Percentiles rank a stretch among this genome's conserved stretches.
Evolutionary conservation across 2,329 filamentous ascomycete genomes (phyloP).

Genomic region (Chaetomiaceae sp.): DNA sequence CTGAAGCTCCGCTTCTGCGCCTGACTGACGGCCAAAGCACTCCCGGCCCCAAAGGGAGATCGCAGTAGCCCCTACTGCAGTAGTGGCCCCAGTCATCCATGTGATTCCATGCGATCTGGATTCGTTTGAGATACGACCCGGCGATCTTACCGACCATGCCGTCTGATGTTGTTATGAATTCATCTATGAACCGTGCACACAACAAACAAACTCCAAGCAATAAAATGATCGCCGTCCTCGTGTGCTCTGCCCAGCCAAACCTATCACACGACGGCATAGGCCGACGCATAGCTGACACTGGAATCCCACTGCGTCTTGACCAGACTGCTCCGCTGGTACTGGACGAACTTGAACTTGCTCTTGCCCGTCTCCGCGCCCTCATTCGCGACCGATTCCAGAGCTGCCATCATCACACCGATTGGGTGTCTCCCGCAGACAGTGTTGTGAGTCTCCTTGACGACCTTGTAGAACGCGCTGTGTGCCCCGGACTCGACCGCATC

Average conservation of each 20-base stretch:
- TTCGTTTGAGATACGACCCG: neutral
- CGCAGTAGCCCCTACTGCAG: no score
- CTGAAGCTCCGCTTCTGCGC: no score
- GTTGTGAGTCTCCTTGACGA: conserved; percentile 69
- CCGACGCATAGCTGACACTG: conserved; percentile 93
- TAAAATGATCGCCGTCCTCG: neutral
- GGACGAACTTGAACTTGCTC: conserved; percentile 68
- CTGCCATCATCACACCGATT: conserved; percentile 89
- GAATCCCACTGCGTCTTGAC: conserved; percentile 64
- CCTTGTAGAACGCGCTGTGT: conserved; percentile 65
- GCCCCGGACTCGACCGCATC: conserved; percentile 73
- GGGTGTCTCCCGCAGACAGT: conserved; percentile 94
- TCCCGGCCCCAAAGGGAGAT: no score
- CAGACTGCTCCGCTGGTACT: conserved; percentile 82
- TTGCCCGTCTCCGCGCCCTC: conserved; percentile 33
- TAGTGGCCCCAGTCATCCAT: no score
- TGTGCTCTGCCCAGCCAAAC: neutral
- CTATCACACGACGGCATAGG: conserved; percentile 68
- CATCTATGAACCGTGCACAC: neutral
- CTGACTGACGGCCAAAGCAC: no score
- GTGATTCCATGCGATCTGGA: neutral
- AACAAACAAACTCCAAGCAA: neutral
- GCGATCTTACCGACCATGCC: neutral
- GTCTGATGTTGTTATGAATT: no score
- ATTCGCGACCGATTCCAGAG: conserved; percentile 60